phyloP scores from a whole-genome alignment of 1,284 basidiomycete genomes.

The Cutaneotrichosporon sp. region DNA sequence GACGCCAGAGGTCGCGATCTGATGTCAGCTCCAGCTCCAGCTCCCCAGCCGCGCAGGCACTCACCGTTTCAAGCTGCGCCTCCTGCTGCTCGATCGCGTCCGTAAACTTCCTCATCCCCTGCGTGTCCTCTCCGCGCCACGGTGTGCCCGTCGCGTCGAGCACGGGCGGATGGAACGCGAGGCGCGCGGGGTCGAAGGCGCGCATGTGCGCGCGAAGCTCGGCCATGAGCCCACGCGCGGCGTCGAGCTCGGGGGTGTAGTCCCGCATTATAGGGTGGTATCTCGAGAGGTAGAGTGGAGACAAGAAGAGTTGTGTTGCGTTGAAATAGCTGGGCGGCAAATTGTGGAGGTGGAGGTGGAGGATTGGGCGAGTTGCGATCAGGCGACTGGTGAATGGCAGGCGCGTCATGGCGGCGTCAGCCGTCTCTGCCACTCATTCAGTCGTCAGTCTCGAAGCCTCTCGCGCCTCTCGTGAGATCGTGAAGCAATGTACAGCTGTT shows the following conservation, averaged over 20 bases:
- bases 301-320: not conserved
- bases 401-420: no score
- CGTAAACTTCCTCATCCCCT: slow-evolving; percentile 31
- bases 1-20: slow-evolving; percentile 16
- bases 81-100: slow-evolving; percentile 29
- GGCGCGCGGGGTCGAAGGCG: slow-evolving; percentile 12
- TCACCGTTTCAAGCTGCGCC: slow-evolving; percentile 22
- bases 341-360: no score
- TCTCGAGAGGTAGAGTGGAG: not conserved
- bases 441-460: no score
- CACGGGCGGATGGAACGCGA: slow-evolving; percentile 20
- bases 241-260: slow-evolving; percentile 12
- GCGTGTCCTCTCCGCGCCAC: slow-evolving; percentile 34
- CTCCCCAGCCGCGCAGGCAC: slow-evolving; percentile 8
- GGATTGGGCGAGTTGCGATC: no score
- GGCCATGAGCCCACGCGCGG: slow-evolving; percentile 4
- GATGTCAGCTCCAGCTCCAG: not conserved
- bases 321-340: not conserved
- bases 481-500: no score
- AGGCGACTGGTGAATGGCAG: no score
- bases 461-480: no score
- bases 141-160: slow-evolving; percentile 10
- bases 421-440: no score
- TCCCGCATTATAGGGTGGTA: slow-evolving; percentile 12
- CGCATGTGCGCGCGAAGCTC: slow-evolving; percentile 15